phyloP scores from a whole-genome alignment of 2,329 filamentous ascomycete genomes.

The Alternaria triticimaculans region DNA sequence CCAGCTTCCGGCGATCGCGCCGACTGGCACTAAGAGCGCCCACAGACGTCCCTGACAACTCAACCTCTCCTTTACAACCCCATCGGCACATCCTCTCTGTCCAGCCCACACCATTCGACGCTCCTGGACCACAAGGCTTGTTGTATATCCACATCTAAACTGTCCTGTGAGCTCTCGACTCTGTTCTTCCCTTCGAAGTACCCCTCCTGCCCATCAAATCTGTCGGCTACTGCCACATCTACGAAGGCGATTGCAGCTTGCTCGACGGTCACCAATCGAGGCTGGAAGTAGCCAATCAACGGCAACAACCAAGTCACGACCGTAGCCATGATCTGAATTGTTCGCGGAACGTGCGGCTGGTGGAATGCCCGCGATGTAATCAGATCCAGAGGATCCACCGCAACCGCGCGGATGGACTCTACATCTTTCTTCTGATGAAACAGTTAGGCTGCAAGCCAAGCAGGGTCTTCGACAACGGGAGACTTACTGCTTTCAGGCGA shows the following conservation, averaged over 20 bases:
- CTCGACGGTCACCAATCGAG: constrained; percentile 38
- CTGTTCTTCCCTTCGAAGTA: constrained; percentile 45
- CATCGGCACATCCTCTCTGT: constrained; percentile 11
- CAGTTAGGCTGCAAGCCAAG: background rate
- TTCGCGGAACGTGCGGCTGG: constrained; percentile 39
- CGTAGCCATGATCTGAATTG: constrained; percentile 31
- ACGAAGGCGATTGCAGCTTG: constrained; percentile 42
- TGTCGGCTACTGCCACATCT: constrained; percentile 34
- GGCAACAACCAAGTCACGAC: constrained; percentile 38
- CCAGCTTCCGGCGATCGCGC: background rate
- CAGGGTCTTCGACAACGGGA: background rate
- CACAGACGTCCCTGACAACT: background rate
- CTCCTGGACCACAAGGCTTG: constrained; percentile 45
- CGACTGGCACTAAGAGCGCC: background rate
- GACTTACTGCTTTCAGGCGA: constrained; percentile 36
- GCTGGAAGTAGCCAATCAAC: constrained; percentile 33
- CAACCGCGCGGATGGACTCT: constrained; percentile 36
- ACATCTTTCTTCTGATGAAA: constrained; percentile 29
- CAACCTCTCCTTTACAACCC: constrained; percentile 1
- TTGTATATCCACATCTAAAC: constrained; percentile 39
- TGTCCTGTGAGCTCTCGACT: constrained; percentile 41
- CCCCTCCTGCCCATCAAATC: constrained; percentile 40
- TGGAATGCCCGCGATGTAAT: constrained; percentile 49
- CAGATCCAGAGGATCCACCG: constrained; percentile 45
- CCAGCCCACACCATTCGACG: constrained; percentile 39